Evolutionary conservation across 2,329 filamentous ascomycete species (phyloP).

Genomic region (Xylaria arbuscula): DNA sequence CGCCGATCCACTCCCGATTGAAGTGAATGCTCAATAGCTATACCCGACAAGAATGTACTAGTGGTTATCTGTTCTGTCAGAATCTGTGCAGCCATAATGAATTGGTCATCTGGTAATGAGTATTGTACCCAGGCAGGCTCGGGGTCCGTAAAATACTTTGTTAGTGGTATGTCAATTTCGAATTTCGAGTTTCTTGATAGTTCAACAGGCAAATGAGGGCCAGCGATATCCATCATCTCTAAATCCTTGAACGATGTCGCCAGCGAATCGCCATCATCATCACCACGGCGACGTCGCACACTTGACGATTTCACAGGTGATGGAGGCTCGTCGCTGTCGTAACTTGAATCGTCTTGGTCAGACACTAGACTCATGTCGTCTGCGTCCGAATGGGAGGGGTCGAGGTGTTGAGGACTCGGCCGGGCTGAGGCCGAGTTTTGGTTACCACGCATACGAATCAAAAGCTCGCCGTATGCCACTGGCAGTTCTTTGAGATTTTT

Average conservation of each 20-base stretch:
- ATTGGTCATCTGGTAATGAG: conserved; percentile 66
- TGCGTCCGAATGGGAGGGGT: conserved; percentile 57
- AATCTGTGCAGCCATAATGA: conserved; percentile 75
- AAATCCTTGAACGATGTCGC: conserved; percentile 63
- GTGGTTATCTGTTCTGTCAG: conserved; percentile 76
- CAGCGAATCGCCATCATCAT: conserved; percentile 66
- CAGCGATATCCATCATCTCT: conserved; percentile 59
- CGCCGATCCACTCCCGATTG: conserved; percentile 51
- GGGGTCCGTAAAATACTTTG: conserved; percentile 68
- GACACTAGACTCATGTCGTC: conserved; percentile 65
- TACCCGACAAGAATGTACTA: conserved; percentile 55
- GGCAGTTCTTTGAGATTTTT: conserved; percentile 54
- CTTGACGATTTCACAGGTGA: conserved; percentile 62
- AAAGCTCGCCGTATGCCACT: conserved; percentile 52
- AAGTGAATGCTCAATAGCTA: conserved; percentile 40
- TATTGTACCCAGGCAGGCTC: conserved; percentile 63
- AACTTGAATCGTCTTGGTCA: conserved; percentile 66
- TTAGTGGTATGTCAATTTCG: conserved; percentile 63
- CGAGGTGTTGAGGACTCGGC: conserved; percentile 54
- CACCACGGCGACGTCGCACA: conserved; percentile 55
- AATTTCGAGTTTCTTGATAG: conserved; percentile 61
- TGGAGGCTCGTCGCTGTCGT: conserved; percentile 60
- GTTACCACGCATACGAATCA: conserved; percentile 53
- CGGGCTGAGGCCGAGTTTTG: conserved; percentile 52
- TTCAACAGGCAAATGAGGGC: conserved; percentile 61